These are phyloP conservation scores for Aureobasidium sp. DNA, from an alignment of 2,329 filamentous ascomycete species.

Conservation along the genomic window DNA sequence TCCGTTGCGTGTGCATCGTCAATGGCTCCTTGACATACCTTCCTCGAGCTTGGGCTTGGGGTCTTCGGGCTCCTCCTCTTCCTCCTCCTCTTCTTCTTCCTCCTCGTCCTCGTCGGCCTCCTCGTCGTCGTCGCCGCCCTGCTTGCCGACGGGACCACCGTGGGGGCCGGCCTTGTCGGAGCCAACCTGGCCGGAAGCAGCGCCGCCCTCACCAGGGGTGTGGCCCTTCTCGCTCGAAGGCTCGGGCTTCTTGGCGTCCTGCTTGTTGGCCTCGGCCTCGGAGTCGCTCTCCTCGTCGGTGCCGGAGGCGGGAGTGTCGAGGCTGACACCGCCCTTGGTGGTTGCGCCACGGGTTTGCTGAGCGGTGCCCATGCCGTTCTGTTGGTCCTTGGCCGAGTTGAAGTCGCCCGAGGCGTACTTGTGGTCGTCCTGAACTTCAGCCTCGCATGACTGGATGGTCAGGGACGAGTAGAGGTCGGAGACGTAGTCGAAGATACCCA, in stretches of 20 bases:
- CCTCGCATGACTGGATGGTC: conserved; percentile 53
- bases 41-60: conserved; percentile 84
- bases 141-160: conserved; percentile 25
- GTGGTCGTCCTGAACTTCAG: conserved; percentile 51
- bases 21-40: conserved; percentile 54
- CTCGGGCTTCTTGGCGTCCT: conserved; percentile 31
- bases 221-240: conserved; percentile 23
- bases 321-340: conserved; percentile 34
- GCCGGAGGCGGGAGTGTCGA: conserved; percentile 34
- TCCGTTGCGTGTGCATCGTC: neutral
- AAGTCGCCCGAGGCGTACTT: conserved; percentile 40
- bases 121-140: conserved; percentile 40
- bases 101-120: conserved; percentile 53
- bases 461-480: conserved; percentile 59
- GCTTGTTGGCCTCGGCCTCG: conserved; percentile 39
- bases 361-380: conserved; percentile 24
- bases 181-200: conserved; percentile 25
- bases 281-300: conserved; percentile 37
- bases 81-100: conserved; percentile 73
- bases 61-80: conserved; percentile 81
- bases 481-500: conserved; percentile 60
- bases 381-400: conserved; percentile 31
- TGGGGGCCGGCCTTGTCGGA: conserved; percentile 23
- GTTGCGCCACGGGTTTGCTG: conserved; percentile 27
- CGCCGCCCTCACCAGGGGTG: conserved; percentile 24